phyloP scores from a whole-genome alignment of 768 basidiomycete species.

The Boletus speciosus region DNA sequence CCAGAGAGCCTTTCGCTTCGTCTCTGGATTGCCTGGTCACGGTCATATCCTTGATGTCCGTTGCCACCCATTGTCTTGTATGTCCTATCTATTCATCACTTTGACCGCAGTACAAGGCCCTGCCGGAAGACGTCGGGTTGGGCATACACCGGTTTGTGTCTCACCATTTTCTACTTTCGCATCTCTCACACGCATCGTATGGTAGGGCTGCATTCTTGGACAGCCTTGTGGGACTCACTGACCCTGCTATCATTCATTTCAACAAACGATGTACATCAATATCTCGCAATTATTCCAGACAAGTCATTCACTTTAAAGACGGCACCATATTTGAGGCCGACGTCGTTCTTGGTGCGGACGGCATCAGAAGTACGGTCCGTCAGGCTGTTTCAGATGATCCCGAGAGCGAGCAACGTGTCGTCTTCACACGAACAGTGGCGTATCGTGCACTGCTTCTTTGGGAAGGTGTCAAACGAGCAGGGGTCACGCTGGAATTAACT shows the following conservation, averaged over 20 bases:
- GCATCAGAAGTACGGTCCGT: conserved; percentile 37
- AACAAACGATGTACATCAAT: conserved; percentile 47
- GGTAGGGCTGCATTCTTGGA: conserved; percentile 50
- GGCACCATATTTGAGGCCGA: conserved; percentile 45
- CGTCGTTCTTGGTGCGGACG: conserved; percentile 44
- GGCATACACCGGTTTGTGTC: conserved; percentile 43
- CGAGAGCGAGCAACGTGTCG: conserved; percentile 23
- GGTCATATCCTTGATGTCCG: conserved; percentile 44
- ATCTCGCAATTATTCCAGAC: conserved; percentile 22
- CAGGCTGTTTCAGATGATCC: conserved; percentile 33
- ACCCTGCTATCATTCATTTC: conserved; percentile 44
- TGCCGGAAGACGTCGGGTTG: conserved; percentile 36
- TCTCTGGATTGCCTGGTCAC: conserved; percentile 42
- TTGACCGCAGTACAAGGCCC: conserved; percentile 31
- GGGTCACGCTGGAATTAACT: conserved; percentile 39
- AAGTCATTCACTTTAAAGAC: conserved; percentile 45
- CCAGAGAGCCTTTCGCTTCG: conserved; percentile 35
- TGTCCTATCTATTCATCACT: neutral
- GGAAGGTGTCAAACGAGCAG: conserved; percentile 38
- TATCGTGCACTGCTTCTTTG: conserved; percentile 48
- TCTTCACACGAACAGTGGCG: conserved; percentile 45
- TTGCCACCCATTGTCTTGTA: neutral
- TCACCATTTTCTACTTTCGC: neutral
- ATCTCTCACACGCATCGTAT: neutral
- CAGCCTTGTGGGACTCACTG: conserved; percentile 41